phyloP scores from a whole-genome alignment of 768 basidiomycete genomes.

The Leccinum obscurum region DNA sequence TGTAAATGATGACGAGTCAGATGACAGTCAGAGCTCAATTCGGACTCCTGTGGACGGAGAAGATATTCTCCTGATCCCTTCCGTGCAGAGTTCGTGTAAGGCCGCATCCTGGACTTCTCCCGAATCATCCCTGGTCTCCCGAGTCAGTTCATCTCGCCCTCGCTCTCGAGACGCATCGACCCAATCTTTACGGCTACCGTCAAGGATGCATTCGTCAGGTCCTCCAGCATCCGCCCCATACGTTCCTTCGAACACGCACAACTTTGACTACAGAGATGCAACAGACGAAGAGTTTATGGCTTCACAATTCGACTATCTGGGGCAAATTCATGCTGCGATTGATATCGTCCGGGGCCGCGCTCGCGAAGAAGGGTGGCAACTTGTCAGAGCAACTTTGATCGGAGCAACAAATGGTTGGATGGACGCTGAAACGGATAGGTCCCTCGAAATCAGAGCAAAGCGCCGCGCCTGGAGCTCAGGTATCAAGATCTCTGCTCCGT shows the following conservation, averaged over 20 bases:
- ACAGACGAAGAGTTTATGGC: conserved; percentile 17
- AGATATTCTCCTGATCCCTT: conserved; percentile 9
- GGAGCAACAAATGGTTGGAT: conserved; percentile 28
- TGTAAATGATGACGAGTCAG: conserved; percentile 31
- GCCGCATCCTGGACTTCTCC: not conserved
- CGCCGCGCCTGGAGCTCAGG: conserved; percentile 69
- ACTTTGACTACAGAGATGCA: conserved; percentile 1
- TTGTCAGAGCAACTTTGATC: conserved; percentile 34
- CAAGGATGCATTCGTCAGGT: not conserved
- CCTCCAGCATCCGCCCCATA: conserved; percentile 1
- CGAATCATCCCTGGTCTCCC: conserved; percentile 17
- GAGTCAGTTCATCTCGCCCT: conserved; percentile 28
- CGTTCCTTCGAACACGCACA: conserved; percentile 9
- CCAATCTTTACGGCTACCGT: conserved; percentile 1
- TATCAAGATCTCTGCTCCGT: conserved; percentile 39
- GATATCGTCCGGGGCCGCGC: conserved; percentile 43
- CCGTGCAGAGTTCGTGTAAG: not conserved
- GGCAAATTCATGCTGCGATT: conserved; percentile 43
- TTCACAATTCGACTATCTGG: conserved; percentile 25
- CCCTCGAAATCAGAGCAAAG: conserved; percentile 58
- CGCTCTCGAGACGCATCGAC: conserved; percentile 23
- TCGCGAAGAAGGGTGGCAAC: conserved; percentile 39
- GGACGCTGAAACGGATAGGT: conserved; percentile 28
- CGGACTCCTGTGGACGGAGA: conserved; percentile 31
- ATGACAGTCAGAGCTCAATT: conserved; percentile 25